phyloP scores from a whole-genome alignment of 2,329 filamentous ascomycete species.

The Coniochaeta ligniaria region DNA sequence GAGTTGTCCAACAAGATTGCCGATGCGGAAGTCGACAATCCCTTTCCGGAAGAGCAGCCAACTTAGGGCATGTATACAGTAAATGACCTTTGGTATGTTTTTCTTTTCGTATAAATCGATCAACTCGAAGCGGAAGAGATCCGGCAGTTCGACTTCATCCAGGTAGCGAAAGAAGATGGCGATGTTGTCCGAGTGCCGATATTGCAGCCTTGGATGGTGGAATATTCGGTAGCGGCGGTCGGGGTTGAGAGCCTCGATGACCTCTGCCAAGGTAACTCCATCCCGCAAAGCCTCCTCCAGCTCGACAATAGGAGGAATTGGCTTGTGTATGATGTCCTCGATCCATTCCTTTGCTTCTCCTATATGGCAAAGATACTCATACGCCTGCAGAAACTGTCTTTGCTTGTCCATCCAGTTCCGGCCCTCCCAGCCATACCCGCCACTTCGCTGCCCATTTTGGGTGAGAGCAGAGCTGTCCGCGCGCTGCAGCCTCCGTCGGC shows the following conservation, averaged over 20 bases:
- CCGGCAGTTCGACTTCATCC: conserved; percentile 84
- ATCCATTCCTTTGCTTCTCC: conserved; percentile 99
- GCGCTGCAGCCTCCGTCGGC: conserved; percentile 75
- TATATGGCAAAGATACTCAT: conserved; percentile 98
- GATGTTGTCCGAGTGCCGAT: conserved; percentile 95
- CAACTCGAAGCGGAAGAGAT: conserved; percentile 93
- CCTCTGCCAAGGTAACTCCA: conserved; percentile 88
- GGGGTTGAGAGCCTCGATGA: conserved; percentile 83
- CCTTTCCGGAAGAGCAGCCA: conserved; percentile 96
- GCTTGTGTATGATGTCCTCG: conserved; percentile 76
- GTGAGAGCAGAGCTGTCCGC: conserved; percentile 45
- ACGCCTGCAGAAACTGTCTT: conserved; percentile 89
- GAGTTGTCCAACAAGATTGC: conserved; percentile 90
- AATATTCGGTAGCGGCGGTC: conserved; percentile 76
- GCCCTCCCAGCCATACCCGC: conserved; percentile 65
- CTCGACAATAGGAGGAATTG: conserved; percentile 87
- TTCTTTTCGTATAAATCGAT: conserved; percentile 99
- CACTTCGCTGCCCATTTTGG: conserved; percentile 36
- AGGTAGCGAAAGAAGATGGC: conserved; percentile 93
- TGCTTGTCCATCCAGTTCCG: conserved; percentile 99
- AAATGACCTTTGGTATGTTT: conserved; percentile 98
- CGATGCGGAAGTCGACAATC: conserved; percentile 91
- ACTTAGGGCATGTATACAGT: conserved; percentile 94
- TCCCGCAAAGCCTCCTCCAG: conserved; percentile 88
- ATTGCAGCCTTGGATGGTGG: conserved; percentile 76